phyloP scores from a whole-genome alignment of 73 alveolate species.

The Durusdinium trenchii region DNA sequence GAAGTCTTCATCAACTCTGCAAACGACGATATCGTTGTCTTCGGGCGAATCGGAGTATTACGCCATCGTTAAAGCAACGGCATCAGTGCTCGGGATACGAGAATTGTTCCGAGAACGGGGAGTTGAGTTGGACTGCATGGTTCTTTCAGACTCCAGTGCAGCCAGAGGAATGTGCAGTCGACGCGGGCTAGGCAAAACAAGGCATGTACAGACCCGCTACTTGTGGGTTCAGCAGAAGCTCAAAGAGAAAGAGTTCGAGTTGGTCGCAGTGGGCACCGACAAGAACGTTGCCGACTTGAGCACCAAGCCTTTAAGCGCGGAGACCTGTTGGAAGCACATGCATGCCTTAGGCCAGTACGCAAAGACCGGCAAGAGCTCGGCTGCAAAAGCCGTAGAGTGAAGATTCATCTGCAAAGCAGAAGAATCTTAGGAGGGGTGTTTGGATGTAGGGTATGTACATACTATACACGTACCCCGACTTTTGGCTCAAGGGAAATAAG shows the following conservation, averaged over 20 bases:
- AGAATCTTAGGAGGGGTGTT: no score
- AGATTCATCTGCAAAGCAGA: no score
- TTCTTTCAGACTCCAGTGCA: neutral
- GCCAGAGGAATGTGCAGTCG: neutral
- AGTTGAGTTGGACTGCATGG: neutral
- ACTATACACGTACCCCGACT: no score
- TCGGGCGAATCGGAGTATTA: conserved; percentile 38
- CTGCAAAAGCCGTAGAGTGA: no score
- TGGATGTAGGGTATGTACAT: no score
- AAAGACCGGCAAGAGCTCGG: no score
- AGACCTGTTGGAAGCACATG: neutral
- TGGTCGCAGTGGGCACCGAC: neutral
- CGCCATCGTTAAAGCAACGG: conserved; percentile 10
- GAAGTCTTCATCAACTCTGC: neutral
- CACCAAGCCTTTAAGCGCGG: conserved; percentile 36
- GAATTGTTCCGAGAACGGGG: conserved; percentile 36
- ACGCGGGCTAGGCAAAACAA: conserved; percentile 9
- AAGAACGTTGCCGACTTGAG: neutral
- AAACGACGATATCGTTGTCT: neutral
- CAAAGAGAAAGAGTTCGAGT: neutral
- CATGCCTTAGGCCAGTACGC: no score
- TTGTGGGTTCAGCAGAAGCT: conserved; percentile 28
- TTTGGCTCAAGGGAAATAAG: no score
- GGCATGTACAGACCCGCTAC: conserved; percentile 24
- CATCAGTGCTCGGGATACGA: neutral